These are phyloP conservation scores for Penicillium freii DNA, from an alignment of 2,329 filamentous ascomycete genomes.

Conservation along the genomic window DNA sequence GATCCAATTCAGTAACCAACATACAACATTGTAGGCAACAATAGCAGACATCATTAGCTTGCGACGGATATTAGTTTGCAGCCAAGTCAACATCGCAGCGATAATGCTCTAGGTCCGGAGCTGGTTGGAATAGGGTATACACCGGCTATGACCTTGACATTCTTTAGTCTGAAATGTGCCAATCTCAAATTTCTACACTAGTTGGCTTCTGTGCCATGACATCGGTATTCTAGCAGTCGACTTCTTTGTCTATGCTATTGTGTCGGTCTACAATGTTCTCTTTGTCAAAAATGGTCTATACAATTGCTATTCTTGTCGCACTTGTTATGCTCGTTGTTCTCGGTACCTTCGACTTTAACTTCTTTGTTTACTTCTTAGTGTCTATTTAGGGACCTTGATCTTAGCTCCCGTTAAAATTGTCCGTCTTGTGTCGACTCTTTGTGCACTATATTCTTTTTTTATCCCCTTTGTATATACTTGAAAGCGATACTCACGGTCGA, in stretches of 20 bases:
- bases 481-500: background rate
- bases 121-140: constrained; percentile 2
- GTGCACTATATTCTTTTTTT: background rate
- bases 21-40: too few species aligned
- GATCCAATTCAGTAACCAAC: too few species aligned
- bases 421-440: background rate
- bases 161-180: background rate
- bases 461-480: background rate
- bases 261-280: background rate
- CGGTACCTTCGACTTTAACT: background rate
- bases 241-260: background rate
- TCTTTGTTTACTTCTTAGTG: background rate
- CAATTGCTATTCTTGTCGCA: background rate
- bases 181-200: background rate
- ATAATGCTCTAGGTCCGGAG: background rate
- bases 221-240: background rate
- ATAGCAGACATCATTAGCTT: too few species aligned
- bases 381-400: background rate
- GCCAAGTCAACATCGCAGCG: too few species aligned
- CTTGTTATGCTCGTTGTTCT: background rate
- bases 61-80: too few species aligned
- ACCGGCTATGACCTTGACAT: background rate
- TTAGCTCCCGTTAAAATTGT: background rate
- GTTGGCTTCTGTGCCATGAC: too few species aligned
- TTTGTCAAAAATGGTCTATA: background rate